Percentiles rank a stretch among this genome's conserved stretches.
These are phyloP conservation scores for Dothidotthia symphoricarpi DNA, from an alignment of 2,329 filamentous ascomycete genomes.

Conservation along the genomic window DNA sequence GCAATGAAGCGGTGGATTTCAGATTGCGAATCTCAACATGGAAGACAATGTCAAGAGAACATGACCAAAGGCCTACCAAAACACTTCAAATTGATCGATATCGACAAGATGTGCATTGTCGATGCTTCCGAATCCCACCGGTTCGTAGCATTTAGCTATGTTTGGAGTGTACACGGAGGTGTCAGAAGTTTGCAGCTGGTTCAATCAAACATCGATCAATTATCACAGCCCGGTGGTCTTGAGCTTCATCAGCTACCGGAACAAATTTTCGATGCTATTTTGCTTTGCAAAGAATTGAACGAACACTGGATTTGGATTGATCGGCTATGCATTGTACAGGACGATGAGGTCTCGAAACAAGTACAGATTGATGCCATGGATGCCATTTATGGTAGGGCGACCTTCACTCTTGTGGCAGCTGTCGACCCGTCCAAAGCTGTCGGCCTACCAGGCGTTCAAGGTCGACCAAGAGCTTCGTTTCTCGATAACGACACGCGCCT, in stretches of 20 bases:
- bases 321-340: constrained; percentile 2
- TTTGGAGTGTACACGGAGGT: no score
- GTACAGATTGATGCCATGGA: constrained; percentile 3
- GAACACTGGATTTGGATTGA: background rate
- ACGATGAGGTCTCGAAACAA: background rate
- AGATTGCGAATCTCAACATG: no score
- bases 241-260: background rate
- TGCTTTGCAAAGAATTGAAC: background rate
- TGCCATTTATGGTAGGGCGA: background rate
- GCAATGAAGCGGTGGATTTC: no score
- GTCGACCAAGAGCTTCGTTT: background rate
- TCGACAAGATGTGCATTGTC: no score
- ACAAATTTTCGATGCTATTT: background rate
- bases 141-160: no score
- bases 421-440: background rate
- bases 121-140: no score
- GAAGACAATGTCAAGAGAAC: no score
- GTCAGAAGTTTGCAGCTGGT: no score
- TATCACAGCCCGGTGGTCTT: background rate
- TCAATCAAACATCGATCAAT: no score
- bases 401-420: constrained; percentile 1
- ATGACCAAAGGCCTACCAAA: no score
- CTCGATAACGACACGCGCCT: background rate
- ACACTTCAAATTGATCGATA: no score
- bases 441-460: constrained; percentile 1